Conservation (phyloP, 208 protist species). For the Kentomonas sorsogonicus region DNA sequence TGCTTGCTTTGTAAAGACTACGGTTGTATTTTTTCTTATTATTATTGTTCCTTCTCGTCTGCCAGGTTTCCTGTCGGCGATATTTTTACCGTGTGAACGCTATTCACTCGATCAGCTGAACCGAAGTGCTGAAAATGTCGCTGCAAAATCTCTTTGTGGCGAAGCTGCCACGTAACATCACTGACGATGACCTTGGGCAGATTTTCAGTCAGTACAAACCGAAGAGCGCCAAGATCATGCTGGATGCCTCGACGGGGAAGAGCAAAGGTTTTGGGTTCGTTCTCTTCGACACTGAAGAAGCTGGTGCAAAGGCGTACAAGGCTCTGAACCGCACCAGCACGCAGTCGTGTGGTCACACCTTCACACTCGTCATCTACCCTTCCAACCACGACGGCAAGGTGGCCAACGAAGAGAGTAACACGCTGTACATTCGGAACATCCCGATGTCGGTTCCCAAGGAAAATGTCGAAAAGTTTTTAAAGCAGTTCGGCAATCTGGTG, state of each 20-base stretch:
- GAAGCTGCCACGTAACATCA: conserved; percentile 84
- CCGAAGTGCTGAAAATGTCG: too few species aligned
- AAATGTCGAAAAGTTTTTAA: conserved; percentile 53
- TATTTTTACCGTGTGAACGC: neutral
- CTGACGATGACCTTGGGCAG: conserved; percentile 64
- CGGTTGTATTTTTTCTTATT: conserved; percentile 8
- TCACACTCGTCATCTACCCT: conserved; percentile 70
- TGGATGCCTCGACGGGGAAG: conserved; percentile 81
- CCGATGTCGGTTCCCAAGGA: conserved; percentile 48
- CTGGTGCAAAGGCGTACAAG: conserved; percentile 63
- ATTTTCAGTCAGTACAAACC: conserved; percentile 67
- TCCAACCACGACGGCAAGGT: conserved; percentile 65
- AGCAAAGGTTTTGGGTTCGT: conserved; percentile 95
- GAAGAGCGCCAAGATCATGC: conserved; percentile 80
- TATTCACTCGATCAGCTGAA: too few species aligned
- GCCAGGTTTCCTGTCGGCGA: neutral
- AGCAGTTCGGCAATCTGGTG: conserved; percentile 48
- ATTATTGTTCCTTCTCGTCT: conserved; percentile 4
- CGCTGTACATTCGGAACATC: conserved; percentile 84
- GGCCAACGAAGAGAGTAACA: conserved; percentile 34
- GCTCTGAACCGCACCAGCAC: conserved; percentile 52
- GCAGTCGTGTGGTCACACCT: conserved; percentile 38
- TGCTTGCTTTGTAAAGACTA: conserved; percentile 7
- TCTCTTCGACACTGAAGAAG: conserved; percentile 85
- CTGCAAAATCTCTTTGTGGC: conserved; percentile 68